phyloP scores from a whole-genome alignment of 2,329 filamentous ascomycete genomes.

The Pseudogymnoascus sp. region DNA sequence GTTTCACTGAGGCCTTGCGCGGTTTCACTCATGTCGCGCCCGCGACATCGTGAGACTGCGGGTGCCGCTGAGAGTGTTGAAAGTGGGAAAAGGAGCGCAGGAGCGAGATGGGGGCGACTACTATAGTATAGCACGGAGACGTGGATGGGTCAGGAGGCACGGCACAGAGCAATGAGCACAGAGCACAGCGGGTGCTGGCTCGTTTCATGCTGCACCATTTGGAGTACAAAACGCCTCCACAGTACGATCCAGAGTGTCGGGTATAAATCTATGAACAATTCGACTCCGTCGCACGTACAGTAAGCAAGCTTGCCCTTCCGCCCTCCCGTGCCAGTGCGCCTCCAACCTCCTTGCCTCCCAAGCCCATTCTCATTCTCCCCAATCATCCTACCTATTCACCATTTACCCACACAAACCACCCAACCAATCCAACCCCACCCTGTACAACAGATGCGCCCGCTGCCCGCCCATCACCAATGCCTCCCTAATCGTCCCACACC shows the following conservation, averaged over 20 bases:
- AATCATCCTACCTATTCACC: neutral
- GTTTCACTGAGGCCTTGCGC: neutral
- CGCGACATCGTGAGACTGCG: neutral
- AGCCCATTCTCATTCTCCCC: neutral
- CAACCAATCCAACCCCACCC: neutral
- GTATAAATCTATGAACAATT: constrained; percentile 2
- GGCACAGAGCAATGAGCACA: neutral
- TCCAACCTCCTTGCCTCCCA: neutral
- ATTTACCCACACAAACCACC: neutral
- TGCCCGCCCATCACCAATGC: neutral
- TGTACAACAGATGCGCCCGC: neutral
- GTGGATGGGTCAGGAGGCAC: neutral
- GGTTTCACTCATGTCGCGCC: constrained; percentile 1
- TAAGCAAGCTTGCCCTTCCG: neutral
- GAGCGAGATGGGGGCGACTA: neutral
- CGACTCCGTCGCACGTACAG: neutral
- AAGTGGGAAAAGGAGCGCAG: neutral
- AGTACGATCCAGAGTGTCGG: neutral
- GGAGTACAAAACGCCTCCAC: neutral
- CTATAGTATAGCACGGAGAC: neutral
- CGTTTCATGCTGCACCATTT: neutral
- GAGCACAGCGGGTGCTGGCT: neutral
- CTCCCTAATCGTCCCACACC: constrained; percentile 38
- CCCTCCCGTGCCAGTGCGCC: neutral
- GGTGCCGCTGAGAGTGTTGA: neutral